Evolutionary conservation across 2,329 filamentous ascomycete species (phyloP).

Genomic region (Plectosphaerella plurivora): DNA sequence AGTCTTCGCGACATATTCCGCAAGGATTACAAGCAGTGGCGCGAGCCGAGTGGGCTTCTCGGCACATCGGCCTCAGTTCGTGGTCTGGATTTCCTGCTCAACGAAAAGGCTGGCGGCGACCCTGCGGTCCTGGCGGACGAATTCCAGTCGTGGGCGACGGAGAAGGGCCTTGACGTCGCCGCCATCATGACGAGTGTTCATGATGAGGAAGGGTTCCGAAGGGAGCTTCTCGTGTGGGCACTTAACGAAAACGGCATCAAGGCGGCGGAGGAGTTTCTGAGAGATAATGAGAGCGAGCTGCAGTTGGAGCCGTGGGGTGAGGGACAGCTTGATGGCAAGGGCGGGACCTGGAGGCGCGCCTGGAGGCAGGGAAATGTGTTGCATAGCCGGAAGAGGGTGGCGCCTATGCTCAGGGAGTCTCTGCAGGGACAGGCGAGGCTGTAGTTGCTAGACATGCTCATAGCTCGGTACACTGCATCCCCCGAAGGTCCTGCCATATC

Average conservation of each 20-base stretch:
- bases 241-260: conserved; percentile 41
- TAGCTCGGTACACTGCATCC: not conserved
- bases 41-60: conserved; percentile 48
- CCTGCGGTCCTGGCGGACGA: conserved; percentile 39
- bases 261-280: conserved; percentile 52
- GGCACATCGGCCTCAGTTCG: conserved; percentile 63
- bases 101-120: conserved; percentile 38
- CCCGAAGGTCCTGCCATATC: too few species aligned
- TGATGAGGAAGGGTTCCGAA: conserved; percentile 48
- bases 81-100: conserved; percentile 54
- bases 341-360: conserved; percentile 46
- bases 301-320: conserved; percentile 50
- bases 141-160: conserved; percentile 44
- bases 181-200: conserved; percentile 66
- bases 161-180: conserved; percentile 55
- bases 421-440: conserved; percentile 26
- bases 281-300: conserved; percentile 40
- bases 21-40: conserved; percentile 85
- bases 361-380: conserved; percentile 64
- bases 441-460: not conserved
- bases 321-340: conserved; percentile 38
- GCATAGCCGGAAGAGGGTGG: conserved; percentile 65
- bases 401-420: conserved; percentile 58
- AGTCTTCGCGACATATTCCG: conserved; percentile 63
- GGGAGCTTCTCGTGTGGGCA: conserved; percentile 67